These are phyloP conservation scores for Neofusicoccum sp. DNA, from an alignment of 2,329 filamentous ascomycete species.

Conservation along the genomic window DNA sequence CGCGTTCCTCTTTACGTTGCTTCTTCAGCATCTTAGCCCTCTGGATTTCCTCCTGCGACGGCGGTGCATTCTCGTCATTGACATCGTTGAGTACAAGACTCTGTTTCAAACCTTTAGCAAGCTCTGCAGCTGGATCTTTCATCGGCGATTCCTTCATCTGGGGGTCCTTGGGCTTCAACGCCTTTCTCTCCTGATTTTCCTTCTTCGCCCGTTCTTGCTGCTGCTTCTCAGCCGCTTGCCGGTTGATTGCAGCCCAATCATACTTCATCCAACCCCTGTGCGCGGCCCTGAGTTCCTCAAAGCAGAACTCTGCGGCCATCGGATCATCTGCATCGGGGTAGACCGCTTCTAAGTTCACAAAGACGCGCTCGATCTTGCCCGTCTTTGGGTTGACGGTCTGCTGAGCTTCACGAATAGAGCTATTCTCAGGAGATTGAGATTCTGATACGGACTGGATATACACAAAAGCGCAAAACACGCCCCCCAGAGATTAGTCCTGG, in stretches of 20 bases:
- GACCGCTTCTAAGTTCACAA: slow-evolving; percentile 81
- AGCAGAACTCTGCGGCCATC: slow-evolving; percentile 73
- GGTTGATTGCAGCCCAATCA: slow-evolving; percentile 52
- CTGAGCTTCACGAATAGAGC: slow-evolving; percentile 74
- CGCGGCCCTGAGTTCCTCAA: slow-evolving; percentile 86
- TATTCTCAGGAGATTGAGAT: slow-evolving; percentile 50
- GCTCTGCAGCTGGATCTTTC: slow-evolving; percentile 4
- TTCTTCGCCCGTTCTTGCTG: slow-evolving; percentile 20
- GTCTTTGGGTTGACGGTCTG: slow-evolving; percentile 80
- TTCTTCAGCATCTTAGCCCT: slow-evolving; percentile 60
- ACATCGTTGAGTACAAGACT: slow-evolving; percentile 20
- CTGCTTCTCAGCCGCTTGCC: slow-evolving; percentile 25
- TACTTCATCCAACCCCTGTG: slow-evolving; percentile 67
- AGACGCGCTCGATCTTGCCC: slow-evolving; percentile 82
- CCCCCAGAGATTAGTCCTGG: slow-evolving; percentile 86
- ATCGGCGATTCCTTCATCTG: background rate
- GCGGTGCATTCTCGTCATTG: slow-evolving; percentile 53
- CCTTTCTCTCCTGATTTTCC: slow-evolving; percentile 6
- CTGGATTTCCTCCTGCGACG: slow-evolving; percentile 51
- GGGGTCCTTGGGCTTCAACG: slow-evolving; percentile 14
- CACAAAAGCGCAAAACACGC: slow-evolving; percentile 52
- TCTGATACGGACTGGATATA: slow-evolving; percentile 55
- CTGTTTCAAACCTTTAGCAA: slow-evolving; percentile 18
- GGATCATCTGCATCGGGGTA: slow-evolving; percentile 77
- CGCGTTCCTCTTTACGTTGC: slow-evolving; percentile 51